Evolutionary conservation across 768 basidiomycete species (phyloP), one percentile per base, ranked within the genome.

Genomic region (Podaxis pistillaris): DNA sequence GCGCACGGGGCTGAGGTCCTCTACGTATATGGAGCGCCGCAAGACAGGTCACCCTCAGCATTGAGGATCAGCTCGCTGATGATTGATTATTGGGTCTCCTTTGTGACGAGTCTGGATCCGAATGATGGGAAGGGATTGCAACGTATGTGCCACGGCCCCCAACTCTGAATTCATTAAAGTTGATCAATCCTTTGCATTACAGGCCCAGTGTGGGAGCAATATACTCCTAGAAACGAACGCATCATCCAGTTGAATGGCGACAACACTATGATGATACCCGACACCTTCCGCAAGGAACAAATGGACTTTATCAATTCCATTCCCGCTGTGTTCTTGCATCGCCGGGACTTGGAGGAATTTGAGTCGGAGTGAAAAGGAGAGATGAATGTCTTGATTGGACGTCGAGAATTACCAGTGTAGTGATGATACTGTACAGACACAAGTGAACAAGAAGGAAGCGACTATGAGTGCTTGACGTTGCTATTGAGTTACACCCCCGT

Each of bases 1-100:
- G 40, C 63, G 6, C 78, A 79, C 64, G 68, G 69, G 3, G 68
- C 71, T 11, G 79, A 80, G 60, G 60, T 78, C 9, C 36, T 60
- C 2, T 79, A 70, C 56, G 76, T 79, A 1, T 78, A 74, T 36
- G 78, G 78, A 4, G 65, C 65, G 3, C 71, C 72, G 1, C 37
- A 44, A 22, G 70, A 74, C 58, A 64, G 57, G 8, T 70, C 71
- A 17, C 61, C 69, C 24, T 63, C 69, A 26, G 64, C 68, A 8
- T 47, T 64, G 44, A 62, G 58, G 1, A 59, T 77, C 3, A 77
- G 76, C 60, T 67, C 60, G 17, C 54, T 71, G n/a, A 76, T 80
- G 73, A 72, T 77, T 28, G 76, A 80, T 61, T 80, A 79, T 59
- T 80, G 77, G 78, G 71, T 80, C 8, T 80, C 79, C 3, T 80